These are phyloP conservation scores for Inosperma sp. DNA, from an alignment of 768 basidiomycete species.

Conservation along the genomic window DNA sequence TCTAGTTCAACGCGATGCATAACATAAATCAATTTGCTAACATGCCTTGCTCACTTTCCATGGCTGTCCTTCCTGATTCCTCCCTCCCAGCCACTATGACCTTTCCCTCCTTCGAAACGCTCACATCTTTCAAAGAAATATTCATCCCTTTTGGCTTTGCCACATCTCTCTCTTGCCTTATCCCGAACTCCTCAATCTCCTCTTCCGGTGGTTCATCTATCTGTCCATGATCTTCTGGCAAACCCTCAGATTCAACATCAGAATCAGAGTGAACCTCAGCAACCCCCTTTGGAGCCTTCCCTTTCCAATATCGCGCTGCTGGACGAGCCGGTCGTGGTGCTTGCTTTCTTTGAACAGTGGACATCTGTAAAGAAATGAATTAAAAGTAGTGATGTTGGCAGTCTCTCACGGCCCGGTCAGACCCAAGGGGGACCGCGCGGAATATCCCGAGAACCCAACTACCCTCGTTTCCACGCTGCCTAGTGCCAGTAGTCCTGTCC, in stretches of 20 bases:
- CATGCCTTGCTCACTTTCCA: constrained; percentile 42
- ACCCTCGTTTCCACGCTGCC: no score
- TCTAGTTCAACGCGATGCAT: constrained; percentile 17
- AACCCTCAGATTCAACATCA: constrained; percentile 54
- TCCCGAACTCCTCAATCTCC: constrained; percentile 40
- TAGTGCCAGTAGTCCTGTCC: no score
- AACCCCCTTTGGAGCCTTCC: constrained; percentile 78
- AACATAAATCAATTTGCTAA: constrained; percentile 12
- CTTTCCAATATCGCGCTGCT: constrained; percentile 85
- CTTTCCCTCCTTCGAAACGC: constrained; percentile 73
- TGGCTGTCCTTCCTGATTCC: constrained; percentile 69
- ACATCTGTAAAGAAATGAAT: constrained; percentile 11
- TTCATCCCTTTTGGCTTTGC: constrained; percentile 55
- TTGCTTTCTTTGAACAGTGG: constrained; percentile 49
- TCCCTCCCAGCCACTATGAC: constrained; percentile 76
- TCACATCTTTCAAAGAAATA: constrained; percentile 73
- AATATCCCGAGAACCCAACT: no score
- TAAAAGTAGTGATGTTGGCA: background rate
- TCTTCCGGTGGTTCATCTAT: constrained; percentile 57
- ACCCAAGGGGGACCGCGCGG: no score
- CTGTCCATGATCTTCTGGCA: constrained; percentile 54
- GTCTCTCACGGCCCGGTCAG: no score
- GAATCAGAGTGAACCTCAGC: constrained; percentile 58
- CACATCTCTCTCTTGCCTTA: constrained; percentile 34
- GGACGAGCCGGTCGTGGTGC: constrained; percentile 77